Evolutionary conservation across 2,329 filamentous ascomycete species (phyloP).

Genomic region (Arthrobotrys pseudoclavata): DNA sequence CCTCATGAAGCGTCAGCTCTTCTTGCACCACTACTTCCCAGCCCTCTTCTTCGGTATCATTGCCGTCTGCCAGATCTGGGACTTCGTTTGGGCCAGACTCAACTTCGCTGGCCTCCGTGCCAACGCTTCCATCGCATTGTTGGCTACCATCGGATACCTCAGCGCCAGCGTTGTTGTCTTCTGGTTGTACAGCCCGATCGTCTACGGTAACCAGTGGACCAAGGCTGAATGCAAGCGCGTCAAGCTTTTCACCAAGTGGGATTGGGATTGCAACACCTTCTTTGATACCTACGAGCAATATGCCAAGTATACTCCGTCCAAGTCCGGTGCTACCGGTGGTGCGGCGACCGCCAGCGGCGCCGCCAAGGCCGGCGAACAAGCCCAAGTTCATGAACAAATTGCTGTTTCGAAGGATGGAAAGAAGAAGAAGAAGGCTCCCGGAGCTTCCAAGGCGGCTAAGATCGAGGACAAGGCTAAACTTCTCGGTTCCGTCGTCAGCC

Average conservation of each 20-base stretch:
- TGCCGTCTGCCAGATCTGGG: constrained; percentile 87
- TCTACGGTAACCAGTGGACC: constrained; percentile 96
- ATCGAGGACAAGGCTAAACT: constrained; percentile 62
- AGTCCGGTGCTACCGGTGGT: constrained; percentile 37
- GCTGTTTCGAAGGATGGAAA: constrained; percentile 50
- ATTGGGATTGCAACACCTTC: constrained; percentile 98
- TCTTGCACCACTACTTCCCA: constrained; percentile 98
- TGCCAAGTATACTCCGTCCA: constrained; percentile 48
- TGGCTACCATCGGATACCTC: constrained; percentile 80
- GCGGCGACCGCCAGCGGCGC: constrained; percentile 25
- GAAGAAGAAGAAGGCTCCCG: constrained; percentile 25
- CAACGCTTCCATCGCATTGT: constrained; percentile 79
- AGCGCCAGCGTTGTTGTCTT: constrained; percentile 81
- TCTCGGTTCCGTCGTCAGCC: constrained; percentile 67
- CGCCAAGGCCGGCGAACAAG: constrained; percentile 44
- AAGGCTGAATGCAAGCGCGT: constrained; percentile 85
- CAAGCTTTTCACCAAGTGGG: constrained; percentile 90
- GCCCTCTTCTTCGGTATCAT: constrained; percentile 96
- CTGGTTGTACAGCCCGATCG: constrained; percentile 85
- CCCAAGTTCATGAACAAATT: constrained; percentile 36
- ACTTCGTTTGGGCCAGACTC: constrained; percentile 84
- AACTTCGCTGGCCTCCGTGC: constrained; percentile 76
- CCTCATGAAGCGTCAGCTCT: constrained; percentile 97
- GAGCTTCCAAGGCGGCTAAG: constrained; percentile 39
- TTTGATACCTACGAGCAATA: constrained; percentile 57